These are phyloP conservation scores for Nemania sp. DNA, from an alignment of 2,329 filamentous ascomycete species.

Conservation along the genomic window DNA sequence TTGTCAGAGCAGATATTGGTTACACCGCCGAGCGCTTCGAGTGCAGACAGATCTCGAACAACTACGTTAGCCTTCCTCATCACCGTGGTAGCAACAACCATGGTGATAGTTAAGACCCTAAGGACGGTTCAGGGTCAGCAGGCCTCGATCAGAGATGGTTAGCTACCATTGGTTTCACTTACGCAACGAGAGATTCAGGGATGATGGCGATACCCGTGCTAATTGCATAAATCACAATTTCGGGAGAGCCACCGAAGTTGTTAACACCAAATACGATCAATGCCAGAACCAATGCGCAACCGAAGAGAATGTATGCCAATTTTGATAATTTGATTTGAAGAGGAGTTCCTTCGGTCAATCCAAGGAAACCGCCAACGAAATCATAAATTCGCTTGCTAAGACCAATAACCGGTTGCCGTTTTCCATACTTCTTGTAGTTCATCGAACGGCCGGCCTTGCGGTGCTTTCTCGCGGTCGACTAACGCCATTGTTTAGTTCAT, in stretches of 20 bases:
- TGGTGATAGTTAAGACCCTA: slow-evolving; percentile 69
- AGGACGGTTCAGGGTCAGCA: background rate
- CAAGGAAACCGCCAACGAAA: slow-evolving; percentile 61
- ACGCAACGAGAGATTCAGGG: slow-evolving; percentile 66
- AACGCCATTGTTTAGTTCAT: background rate
- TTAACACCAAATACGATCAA: slow-evolving; percentile 63
- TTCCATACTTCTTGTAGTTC: slow-evolving; percentile 58
- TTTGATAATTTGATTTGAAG: slow-evolving; percentile 78
- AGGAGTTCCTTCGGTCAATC: slow-evolving; percentile 69
- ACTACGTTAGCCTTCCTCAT: slow-evolving; percentile 68
- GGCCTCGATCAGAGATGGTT: slow-evolving; percentile 26
- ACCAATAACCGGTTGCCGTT: slow-evolving; percentile 53
- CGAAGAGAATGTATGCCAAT: slow-evolving; percentile 76
- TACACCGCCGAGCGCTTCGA: slow-evolving; percentile 71
- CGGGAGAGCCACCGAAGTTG: slow-evolving; percentile 53
- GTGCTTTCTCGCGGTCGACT: slow-evolving; percentile 54
- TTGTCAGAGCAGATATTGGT: slow-evolving; percentile 77
- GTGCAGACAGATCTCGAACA: slow-evolving; percentile 65
- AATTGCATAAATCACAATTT: slow-evolving; percentile 62
- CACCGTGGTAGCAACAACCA: slow-evolving; percentile 66
- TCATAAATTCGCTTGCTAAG: slow-evolving; percentile 52
- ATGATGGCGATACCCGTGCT: slow-evolving; percentile 65
- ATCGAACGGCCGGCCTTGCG: slow-evolving; percentile 58
- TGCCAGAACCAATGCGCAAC: slow-evolving; percentile 63
- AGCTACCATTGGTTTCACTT: slow-evolving; percentile 36